Evolutionary conservation across 225 moss, liverwort and hornwort genomes (phyloP).

Genomic region (Ulota crispa): DNA sequence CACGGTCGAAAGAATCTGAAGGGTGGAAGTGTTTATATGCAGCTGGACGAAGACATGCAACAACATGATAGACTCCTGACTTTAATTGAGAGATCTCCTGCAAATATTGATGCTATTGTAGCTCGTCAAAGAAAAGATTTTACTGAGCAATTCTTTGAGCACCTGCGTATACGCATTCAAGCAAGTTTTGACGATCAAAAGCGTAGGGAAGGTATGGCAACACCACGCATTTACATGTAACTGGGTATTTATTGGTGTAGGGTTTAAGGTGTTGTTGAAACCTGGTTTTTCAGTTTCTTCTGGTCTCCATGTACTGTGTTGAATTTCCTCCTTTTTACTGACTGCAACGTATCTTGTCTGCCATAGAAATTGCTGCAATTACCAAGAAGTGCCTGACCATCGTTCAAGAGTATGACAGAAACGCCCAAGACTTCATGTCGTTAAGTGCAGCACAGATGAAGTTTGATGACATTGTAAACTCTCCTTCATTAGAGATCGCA

Average conservation of each 20-base stretch:
- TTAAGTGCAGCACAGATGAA: slow-evolving; percentile 44
- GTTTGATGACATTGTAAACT: slow-evolving; percentile 51
- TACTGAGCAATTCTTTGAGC: slow-evolving; percentile 48
- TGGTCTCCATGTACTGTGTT: neutral
- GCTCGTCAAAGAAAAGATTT: slow-evolving; percentile 47
- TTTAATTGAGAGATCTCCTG: slow-evolving; percentile 33
- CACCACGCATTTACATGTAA: neutral
- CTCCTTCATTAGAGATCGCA: slow-evolving; percentile 40
- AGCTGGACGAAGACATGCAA: slow-evolving; percentile 57
- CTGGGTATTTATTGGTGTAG: neutral
- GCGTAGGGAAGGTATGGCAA: slow-evolving; percentile 35
- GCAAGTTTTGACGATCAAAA: slow-evolving; percentile 42
- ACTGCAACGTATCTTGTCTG: slow-evolving; percentile 7
- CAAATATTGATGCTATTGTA: slow-evolving; percentile 29
- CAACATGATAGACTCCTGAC: slow-evolving; percentile 41
- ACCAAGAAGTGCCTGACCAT: slow-evolving; percentile 30
- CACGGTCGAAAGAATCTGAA: slow-evolving; percentile 11
- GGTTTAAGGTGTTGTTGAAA: neutral
- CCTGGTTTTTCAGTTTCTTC: neutral
- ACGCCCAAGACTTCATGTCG: slow-evolving; percentile 37
- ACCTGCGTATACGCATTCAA: slow-evolving; percentile 45
- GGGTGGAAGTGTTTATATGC: slow-evolving; percentile 8
- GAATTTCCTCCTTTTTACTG: neutral
- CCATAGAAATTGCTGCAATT: slow-evolving; percentile 34
- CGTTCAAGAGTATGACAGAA: slow-evolving; percentile 47